Base-by-base conservation (phyloP, 176 grass and related monocot genomes). In the Tillandsia leiboldiana region DNA sequence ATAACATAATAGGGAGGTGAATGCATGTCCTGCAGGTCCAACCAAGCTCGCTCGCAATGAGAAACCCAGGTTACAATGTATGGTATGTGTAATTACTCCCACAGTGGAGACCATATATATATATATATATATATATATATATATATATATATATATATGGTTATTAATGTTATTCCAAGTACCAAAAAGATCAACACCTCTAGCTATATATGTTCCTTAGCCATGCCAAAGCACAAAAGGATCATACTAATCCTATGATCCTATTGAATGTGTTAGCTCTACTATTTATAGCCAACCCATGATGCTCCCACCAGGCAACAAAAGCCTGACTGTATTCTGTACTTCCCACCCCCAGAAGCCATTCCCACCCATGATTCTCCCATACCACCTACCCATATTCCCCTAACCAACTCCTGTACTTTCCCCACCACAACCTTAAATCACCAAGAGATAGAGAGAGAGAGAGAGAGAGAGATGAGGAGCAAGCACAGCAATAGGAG, bases 111-210 rank as follows among this genome's bases (percentile, higher is more conserved):
- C 56, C 56, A 23, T 23, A 10, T 23, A 18, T 23, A 23, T 78
- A 10, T 23, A 18, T 61, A 23, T 78, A 86, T 24, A 10, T 23
- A 18, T 61, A 23, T 78, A 86, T 24, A 10, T 23, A 18, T 23
- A 23, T 78, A 23, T 23, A 10, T 23, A 18, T 23, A 23, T 78
- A 10, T 23, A 18, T 61, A 23, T 78, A 86, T 24, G 24, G 24
- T 24, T 24, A 80, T 78, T 33, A 68, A 72, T 67, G 33, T 42
- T 42, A 42, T 42, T 42, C 33, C 90, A 89, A 93, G 80, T 86
- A 83, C 90, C 86, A 76, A 93, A 89, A 93, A 70, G 86, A 93
- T 93, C 77, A 89, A 68, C 71, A 81, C 69, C 73, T 76, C 2
- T 42, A 42, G 33, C 33, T 42, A 42, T 28, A 28, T 28, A 66